Base-by-base conservation (phyloP, 1,139 yeast genomes). In the Meyerozyma carpophila region DNA sequence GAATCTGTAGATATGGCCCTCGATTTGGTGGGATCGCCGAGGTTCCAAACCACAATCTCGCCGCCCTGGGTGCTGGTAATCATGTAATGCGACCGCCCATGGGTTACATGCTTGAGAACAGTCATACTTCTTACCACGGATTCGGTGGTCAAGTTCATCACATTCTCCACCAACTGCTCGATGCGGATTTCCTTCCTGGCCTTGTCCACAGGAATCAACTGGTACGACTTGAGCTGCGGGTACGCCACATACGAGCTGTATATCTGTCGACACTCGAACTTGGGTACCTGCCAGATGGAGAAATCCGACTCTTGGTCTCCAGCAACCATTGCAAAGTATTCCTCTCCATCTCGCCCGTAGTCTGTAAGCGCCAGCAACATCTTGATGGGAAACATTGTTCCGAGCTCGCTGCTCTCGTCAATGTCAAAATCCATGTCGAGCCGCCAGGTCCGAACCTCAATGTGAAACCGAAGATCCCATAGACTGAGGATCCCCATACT, bases 401-500 rank as follows among this genome's bases (percentile, higher is more conserved):
- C 43, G 18, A 43, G 34, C 20, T 43, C 45, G 5, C 47, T 48
- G 10, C 47, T 46, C 9, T 48, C 44, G 4, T 47, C 52, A 16
- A 50, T 48, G 11, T 72, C 63, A 13, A 71, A 68, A 13, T 72
- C 73, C 40, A 84, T 42, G 16, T 47, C 43, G 1, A 60, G 69
- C 7, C 75, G 73, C 82, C 90, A 86, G 1, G 83, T 68, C 48
- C 77, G 82, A 26, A 87, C 67, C 40, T 77, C 64, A 0, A 84
- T 52, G 34, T 71, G 72, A 58, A 89, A 88, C 44, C 96, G 68
- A 37, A 86, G 53, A 61, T 91, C 97, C 95, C 96, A 90, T 18
- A 93, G 61, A 48, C 81, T 81, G 28, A 93, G 59, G 1, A 82
- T 65, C 1, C 98, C 98, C 39, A 74, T 75, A 1, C 77, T 68